phyloP scores from a whole-genome alignment of 768 basidiomycete species.

The Suillus cothurnatus region DNA sequence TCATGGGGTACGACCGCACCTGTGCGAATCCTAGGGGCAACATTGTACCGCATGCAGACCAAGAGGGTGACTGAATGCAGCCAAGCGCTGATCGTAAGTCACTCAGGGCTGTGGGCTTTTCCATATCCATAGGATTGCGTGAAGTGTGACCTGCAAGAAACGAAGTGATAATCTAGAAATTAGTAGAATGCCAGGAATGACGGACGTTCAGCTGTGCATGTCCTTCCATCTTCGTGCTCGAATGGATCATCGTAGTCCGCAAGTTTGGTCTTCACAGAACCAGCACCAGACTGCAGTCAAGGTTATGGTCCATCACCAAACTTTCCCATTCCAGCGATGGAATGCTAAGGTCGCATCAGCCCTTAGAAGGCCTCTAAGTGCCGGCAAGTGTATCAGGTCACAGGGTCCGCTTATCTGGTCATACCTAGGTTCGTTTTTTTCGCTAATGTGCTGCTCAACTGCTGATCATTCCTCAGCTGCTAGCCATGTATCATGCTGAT shows the following conservation, averaged over 20 bases:
- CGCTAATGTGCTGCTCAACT: too few species aligned
- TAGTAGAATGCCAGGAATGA: neutral
- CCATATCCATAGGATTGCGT: neutral
- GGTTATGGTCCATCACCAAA: neutral
- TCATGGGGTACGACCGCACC: conserved; percentile 44
- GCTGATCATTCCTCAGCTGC: too few species aligned
- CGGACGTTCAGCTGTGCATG: neutral
- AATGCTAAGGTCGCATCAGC: too few species aligned
- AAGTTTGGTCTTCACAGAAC: neutral
- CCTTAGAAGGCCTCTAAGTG: too few species aligned
- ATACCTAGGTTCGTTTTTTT: too few species aligned
- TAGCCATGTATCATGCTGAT: too few species aligned
- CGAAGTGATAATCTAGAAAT: neutral
- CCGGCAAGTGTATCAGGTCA: too few species aligned
- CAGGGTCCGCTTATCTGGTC: too few species aligned
- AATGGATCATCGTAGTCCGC: neutral
- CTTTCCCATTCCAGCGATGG: too few species aligned
- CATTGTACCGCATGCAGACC: conserved; percentile 13
- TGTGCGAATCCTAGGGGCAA: conserved; percentile 83
- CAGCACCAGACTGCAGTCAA: neutral
- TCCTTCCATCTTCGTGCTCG: neutral
- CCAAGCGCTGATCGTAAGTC: neutral
- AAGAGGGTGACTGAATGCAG: neutral
- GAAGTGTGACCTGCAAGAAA: neutral
- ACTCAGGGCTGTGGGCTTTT: neutral